A percentile compares a stretch with the other conserved stretches of the same genome.
phyloP scores from a whole-genome alignment of 192 early-diverging fungal species.

The Entophlyctis luteolus region DNA sequence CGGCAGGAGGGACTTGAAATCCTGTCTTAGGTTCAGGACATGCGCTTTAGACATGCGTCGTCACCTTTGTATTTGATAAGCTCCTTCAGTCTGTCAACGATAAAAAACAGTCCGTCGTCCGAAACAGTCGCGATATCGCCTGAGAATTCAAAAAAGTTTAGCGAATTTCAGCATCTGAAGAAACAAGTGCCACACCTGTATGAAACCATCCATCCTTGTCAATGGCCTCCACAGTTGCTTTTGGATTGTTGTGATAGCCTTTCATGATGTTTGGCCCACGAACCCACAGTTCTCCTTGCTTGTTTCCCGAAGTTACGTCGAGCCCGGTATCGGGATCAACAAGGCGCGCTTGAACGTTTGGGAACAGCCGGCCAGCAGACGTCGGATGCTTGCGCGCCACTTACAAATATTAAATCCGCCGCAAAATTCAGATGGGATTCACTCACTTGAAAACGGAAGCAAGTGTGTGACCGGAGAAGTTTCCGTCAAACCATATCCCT shows the following conservation, averaged over 20 bases:
- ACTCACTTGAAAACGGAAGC: slow-evolving; percentile 1
- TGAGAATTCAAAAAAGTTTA: slow-evolving; percentile 1
- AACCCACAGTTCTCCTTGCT: slow-evolving; percentile 78
- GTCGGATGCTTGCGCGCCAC: slow-evolving; percentile 38
- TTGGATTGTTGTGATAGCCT: slow-evolving; percentile 76
- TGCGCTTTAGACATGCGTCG: slow-evolving; percentile 79
- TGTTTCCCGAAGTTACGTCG: slow-evolving; percentile 14
- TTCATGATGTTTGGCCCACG: slow-evolving; percentile 76
- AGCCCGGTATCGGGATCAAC: slow-evolving; percentile 64
- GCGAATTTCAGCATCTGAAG: neutral
- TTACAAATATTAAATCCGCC: neutral
- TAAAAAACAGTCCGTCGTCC: slow-evolving; percentile 56
- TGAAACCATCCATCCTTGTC: slow-evolving; percentile 71
- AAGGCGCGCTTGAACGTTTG: slow-evolving; percentile 69
- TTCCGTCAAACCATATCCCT: slow-evolving; percentile 65
- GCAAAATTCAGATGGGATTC: neutral
- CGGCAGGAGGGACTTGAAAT: slow-evolving; percentile 77
- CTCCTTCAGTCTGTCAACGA: slow-evolving; percentile 76
- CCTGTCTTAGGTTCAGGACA: slow-evolving; percentile 71
- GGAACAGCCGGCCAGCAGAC: slow-evolving; percentile 68
- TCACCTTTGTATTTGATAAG: slow-evolving; percentile 84
- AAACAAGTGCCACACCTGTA: slow-evolving; percentile 48
- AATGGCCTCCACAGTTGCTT: slow-evolving; percentile 69
- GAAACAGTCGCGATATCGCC: slow-evolving; percentile 70
- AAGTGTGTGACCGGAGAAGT: slow-evolving; percentile 25